Evolutionary conservation across 306 rosid genomes (phyloP).

Genomic region (Cucurbita pepo): DNA sequence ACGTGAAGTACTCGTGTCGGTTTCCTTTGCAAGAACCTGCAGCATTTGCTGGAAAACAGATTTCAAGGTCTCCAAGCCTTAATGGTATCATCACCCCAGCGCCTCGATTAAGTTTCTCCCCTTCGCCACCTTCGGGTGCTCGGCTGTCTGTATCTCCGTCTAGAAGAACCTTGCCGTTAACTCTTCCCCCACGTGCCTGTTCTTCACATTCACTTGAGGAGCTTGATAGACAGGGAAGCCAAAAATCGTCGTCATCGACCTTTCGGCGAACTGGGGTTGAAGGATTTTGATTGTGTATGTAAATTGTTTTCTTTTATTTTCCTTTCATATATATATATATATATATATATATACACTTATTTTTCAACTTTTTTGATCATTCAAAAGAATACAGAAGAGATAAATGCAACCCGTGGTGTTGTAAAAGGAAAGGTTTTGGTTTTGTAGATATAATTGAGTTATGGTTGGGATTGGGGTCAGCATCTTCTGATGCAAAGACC

Average conservation of each 20-base stretch:
- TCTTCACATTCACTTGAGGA: slow-evolving; percentile 53
- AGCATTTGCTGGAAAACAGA: slow-evolving; percentile 36
- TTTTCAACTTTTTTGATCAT: slow-evolving; percentile 20
- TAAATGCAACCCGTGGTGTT: slow-evolving; percentile 29
- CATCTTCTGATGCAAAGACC: not conserved
- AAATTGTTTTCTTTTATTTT: slow-evolving; percentile 17
- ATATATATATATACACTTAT: slow-evolving; percentile 1
- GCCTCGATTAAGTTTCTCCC: slow-evolving; percentile 57
- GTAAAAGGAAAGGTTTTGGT: slow-evolving; percentile 30
- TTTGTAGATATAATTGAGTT: slow-evolving; percentile 48
- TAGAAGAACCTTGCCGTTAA: slow-evolving; percentile 23
- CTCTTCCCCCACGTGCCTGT: slow-evolving; percentile 58
- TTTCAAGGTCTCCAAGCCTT: slow-evolving; percentile 81
- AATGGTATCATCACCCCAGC: slow-evolving; percentile 53
- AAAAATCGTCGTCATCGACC: slow-evolving; percentile 59
- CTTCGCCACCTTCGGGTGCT: slow-evolving; percentile 49
- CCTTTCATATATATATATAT: no score
- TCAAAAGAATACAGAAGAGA: slow-evolving; percentile 64
- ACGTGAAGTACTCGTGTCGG: slow-evolving; percentile 58
- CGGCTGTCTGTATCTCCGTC: slow-evolving; percentile 53
- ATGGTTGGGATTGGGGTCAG: slow-evolving; percentile 6
- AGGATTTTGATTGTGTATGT: slow-evolving; percentile 79
- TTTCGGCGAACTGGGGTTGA: slow-evolving; percentile 68
- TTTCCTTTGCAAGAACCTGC: slow-evolving; percentile 86
- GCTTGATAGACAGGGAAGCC: slow-evolving; percentile 63